phyloP scores from a whole-genome alignment of 2,329 filamentous ascomycete genomes.

The Sclerotinia sclerotiorum region DNA sequence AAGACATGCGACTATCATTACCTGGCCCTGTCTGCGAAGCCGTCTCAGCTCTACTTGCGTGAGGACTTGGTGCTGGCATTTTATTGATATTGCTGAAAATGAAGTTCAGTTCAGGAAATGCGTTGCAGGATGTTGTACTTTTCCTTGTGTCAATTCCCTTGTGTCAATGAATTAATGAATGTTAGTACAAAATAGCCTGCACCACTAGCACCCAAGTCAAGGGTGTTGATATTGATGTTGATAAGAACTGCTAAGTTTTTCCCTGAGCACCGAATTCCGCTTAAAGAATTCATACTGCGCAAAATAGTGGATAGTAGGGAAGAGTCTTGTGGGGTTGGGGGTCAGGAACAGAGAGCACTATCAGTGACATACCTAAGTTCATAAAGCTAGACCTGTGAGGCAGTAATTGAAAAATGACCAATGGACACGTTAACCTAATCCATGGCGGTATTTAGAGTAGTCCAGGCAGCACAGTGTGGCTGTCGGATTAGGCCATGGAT shows the following conservation, averaged over 20 bases:
- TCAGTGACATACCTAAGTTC: no score
- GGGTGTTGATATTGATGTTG: background rate
- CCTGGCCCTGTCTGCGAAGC: background rate
- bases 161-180: no score
- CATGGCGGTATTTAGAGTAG: background rate
- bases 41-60: no score
- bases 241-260: background rate
- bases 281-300: background rate
- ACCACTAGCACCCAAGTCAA: background rate
- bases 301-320: no score
- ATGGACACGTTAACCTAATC: background rate
- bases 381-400: background rate
- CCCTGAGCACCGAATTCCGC: background rate
- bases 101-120: background rate
- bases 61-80: background rate
- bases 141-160: background rate
- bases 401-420: background rate
- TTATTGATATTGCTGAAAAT: background rate
- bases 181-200: background rate
- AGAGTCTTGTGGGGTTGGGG: no score
- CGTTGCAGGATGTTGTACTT: background rate
- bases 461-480: background rate
- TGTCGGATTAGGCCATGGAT: background rate
- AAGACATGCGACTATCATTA: background rate
- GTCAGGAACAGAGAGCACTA: no score